Evolutionary conservation across 2,329 filamentous ascomycete genomes (phyloP).

Genomic region (Raffaelea ambrosiae): DNA sequence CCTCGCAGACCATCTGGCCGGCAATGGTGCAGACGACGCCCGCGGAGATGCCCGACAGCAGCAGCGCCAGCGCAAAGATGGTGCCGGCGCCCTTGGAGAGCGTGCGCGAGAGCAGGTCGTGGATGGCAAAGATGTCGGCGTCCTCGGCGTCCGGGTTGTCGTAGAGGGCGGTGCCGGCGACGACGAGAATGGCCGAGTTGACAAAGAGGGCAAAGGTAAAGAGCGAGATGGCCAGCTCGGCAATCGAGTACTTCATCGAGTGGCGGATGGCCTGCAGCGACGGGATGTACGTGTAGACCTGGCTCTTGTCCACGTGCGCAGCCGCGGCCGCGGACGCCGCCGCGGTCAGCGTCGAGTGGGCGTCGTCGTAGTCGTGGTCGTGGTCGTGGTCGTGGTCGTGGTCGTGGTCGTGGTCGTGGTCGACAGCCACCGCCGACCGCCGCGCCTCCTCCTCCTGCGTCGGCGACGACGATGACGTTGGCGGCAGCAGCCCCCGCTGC

Average conservation of each 20-base stretch:
- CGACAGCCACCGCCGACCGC: too few relatives aligned
- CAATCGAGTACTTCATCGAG: conserved; percentile 65
- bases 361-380: conserved; percentile 12
- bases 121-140: conserved; percentile 78
- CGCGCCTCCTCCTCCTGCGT: too few relatives aligned
- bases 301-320: conserved; percentile 31
- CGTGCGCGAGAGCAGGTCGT: conserved; percentile 58
- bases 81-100: conserved; percentile 70
- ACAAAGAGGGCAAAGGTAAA: conserved; percentile 81
- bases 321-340: too few relatives aligned
- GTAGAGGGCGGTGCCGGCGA: conserved; percentile 70
- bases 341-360: conserved; percentile 3
- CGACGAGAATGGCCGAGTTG: conserved; percentile 74
- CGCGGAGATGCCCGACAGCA: conserved; percentile 72
- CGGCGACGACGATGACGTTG: conserved; percentile 5
- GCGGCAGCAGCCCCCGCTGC: conserved; percentile 43
- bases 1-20: conserved; percentile 82
- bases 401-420: conserved; percentile 17
- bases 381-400: conserved; percentile 13
- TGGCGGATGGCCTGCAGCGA: conserved; percentile 64
- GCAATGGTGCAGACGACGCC: conserved; percentile 86
- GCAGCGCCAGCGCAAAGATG: conserved; percentile 73
- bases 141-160: conserved; percentile 48
- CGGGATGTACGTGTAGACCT: conserved; percentile 50
- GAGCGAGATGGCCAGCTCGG: conserved; percentile 62